phyloP scores from a whole-genome alignment of 106 monocot genomes.

The Narthecium ossifragum region DNA sequence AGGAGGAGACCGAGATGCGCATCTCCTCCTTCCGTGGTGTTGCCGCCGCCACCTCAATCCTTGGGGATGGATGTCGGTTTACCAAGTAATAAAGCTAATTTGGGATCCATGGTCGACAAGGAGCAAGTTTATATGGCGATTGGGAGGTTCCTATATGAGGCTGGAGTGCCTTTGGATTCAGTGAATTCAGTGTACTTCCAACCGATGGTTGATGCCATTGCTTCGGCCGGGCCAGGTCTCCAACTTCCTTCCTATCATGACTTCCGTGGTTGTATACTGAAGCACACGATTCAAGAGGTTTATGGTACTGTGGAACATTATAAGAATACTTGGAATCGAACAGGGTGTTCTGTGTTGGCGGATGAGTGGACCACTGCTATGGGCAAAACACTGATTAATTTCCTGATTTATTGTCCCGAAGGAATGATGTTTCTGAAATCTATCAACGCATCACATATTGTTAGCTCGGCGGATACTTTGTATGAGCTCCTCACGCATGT shows the following conservation, averaged over 20 bases:
- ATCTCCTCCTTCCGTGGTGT: slow-evolving; percentile 2
- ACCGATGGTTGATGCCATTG: slow-evolving; percentile 75
- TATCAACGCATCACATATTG: slow-evolving; percentile 64
- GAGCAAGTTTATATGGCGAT: slow-evolving; percentile 67
- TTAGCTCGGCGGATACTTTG: slow-evolving; percentile 59
- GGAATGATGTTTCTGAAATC: slow-evolving; percentile 78
- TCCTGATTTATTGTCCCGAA: slow-evolving; percentile 79
- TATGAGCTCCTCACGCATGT: slow-evolving; percentile 70
- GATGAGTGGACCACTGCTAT: slow-evolving; percentile 66
- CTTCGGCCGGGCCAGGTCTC: slow-evolving; percentile 47
- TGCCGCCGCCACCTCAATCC: not conserved
- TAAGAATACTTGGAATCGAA: slow-evolving; percentile 59
- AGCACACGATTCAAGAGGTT: slow-evolving; percentile 57
- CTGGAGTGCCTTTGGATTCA: slow-evolving; percentile 64
- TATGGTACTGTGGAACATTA: slow-evolving; percentile 33
- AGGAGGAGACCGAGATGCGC: slow-evolving; percentile 19
- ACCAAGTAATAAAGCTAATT: slow-evolving; percentile 4
- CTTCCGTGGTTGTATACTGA: slow-evolving; percentile 53
- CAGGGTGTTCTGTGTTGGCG: slow-evolving; percentile 81
- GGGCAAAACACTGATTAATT: slow-evolving; percentile 67
- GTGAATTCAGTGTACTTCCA: slow-evolving; percentile 74
- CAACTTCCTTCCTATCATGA: slow-evolving; percentile 61
- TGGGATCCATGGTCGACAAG: slow-evolving; percentile 12
- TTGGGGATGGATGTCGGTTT: not conserved
- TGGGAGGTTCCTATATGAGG: slow-evolving; percentile 66